These are phyloP conservation scores for Jatropha podagrica DNA, from an alignment of 441 rosid species.

Conservation along the genomic window DNA sequence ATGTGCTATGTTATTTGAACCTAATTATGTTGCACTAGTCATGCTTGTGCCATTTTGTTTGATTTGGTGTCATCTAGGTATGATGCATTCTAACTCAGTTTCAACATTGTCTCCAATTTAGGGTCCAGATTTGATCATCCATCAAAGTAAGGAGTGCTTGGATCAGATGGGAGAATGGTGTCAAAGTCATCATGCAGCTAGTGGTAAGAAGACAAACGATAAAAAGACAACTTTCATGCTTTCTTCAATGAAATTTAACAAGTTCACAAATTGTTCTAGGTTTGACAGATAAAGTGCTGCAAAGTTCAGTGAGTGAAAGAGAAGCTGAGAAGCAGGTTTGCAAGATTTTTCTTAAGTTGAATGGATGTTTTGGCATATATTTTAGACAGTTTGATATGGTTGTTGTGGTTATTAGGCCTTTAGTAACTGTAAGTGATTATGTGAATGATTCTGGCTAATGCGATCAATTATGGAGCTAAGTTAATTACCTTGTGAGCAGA, in stretches of 20 bases:
- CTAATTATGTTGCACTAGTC: neutral
- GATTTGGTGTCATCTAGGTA: slow-evolving; percentile 5
- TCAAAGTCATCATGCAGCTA: slow-evolving; percentile 79
- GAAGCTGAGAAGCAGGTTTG: slow-evolving; percentile 89
- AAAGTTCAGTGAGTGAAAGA: slow-evolving; percentile 61
- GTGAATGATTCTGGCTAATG: neutral
- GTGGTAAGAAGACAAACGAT: slow-evolving; percentile 53
- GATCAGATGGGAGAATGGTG: slow-evolving; percentile 93
- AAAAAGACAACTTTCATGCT: slow-evolving; percentile 1
- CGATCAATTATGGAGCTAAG: neutral
- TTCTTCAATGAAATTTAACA: slow-evolving; percentile 11
- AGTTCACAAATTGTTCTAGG: slow-evolving; percentile 43
- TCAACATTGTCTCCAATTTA: slow-evolving; percentile 27
- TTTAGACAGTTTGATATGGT: neutral
- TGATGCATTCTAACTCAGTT: slow-evolving; percentile 6
- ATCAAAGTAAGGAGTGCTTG: slow-evolving; percentile 74
- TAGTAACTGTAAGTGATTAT: neutral
- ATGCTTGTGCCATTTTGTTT: neutral
- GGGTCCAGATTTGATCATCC: slow-evolving; percentile 93
- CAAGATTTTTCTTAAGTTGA: slow-evolving; percentile 14
- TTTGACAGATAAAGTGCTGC: slow-evolving; percentile 71
- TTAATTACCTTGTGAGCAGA: neutral
- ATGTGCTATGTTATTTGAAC: neutral
- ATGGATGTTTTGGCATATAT: neutral
- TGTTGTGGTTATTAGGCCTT: neutral